Evolutionary conservation across 805 yeast genomes (phyloP).

Genomic region (Teunomyces barrocoloradensis): DNA sequence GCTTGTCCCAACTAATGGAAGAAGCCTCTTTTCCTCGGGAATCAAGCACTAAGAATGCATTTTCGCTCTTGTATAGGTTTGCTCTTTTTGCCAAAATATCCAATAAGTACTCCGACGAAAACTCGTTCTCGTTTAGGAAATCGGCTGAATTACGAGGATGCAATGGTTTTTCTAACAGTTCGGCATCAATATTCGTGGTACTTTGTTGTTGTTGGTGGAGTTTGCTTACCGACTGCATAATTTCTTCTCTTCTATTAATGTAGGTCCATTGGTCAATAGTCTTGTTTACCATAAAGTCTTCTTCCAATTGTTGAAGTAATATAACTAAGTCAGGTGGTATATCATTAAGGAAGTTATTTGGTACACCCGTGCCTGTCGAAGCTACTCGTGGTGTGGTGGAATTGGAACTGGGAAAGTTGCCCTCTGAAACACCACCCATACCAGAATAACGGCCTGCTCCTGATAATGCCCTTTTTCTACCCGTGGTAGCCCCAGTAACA

Average conservation of each 20-base stretch:
- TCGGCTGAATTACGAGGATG: slow-evolving; percentile 52
- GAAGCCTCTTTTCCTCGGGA: slow-evolving; percentile 75
- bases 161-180: slow-evolving; percentile 55
- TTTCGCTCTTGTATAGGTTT: slow-evolving; percentile 54
- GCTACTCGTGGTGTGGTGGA: slow-evolving; percentile 11
- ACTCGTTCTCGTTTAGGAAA: slow-evolving; percentile 12
- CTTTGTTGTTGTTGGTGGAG: slow-evolving; percentile 33
- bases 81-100: slow-evolving; percentile 74
- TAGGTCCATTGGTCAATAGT: slow-evolving; percentile 48
- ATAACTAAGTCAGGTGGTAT: slow-evolving; percentile 47
- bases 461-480: slow-evolving; percentile 16
- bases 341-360: slow-evolving; percentile 22
- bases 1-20: slow-evolving; percentile 85
- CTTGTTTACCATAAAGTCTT: slow-evolving; percentile 39
- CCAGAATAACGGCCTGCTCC: slow-evolving; percentile 18
- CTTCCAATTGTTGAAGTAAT: slow-evolving; percentile 39
- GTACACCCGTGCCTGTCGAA: slow-evolving; percentile 10
- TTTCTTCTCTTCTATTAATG: slow-evolving; percentile 44
- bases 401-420: slow-evolving; percentile 16
- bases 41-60: slow-evolving; percentile 73
- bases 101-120: slow-evolving; percentile 57
- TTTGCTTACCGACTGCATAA: slow-evolving; percentile 35
- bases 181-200: slow-evolving; percentile 20
- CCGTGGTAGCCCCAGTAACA: slow-evolving; percentile 6
- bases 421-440: slow-evolving; percentile 21